These are phyloP conservation scores for Conticribra weissflogii DNA, from an alignment of 108 stramenopile species.

Conservation along the genomic window DNA sequence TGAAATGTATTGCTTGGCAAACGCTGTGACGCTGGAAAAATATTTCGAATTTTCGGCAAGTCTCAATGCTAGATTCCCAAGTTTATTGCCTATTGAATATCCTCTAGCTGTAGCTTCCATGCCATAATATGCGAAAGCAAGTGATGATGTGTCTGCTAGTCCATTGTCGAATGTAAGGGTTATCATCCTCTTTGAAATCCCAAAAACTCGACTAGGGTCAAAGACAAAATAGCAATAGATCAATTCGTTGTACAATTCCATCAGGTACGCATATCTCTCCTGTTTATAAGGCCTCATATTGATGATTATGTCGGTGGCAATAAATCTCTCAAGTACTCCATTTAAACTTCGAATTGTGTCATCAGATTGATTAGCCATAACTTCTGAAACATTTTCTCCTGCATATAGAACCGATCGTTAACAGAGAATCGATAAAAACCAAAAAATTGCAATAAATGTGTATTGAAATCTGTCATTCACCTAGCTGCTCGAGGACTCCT, in stretches of 20 bases:
- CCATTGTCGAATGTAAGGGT: constrained; percentile 22
- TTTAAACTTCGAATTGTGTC: no score
- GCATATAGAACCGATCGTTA: background rate
- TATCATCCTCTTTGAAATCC: constrained; percentile 18
- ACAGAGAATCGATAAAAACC: background rate
- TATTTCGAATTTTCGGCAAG: constrained; percentile 9
- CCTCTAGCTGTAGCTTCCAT: background rate
- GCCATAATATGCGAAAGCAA: constrained; percentile 26
- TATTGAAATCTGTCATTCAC: no score
- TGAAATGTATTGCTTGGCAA: background rate
- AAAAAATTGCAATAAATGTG: no score
- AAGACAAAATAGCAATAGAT: no score
- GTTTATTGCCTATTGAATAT: background rate
- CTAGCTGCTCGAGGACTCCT: background rate
- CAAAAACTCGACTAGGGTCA: constrained; percentile 1
- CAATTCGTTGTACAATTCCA: no score
- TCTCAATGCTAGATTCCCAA: background rate
- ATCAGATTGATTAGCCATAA: no score
- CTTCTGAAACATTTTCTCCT: no score
- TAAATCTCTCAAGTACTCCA: no score
- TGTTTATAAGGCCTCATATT: no score
- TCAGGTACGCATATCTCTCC: no score
- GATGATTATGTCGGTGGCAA: no score
- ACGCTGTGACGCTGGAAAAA: background rate
- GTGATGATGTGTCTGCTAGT: constrained; percentile 8